These are phyloP conservation scores for Blastomyces gilchristii DNA, from an alignment of 2,329 filamentous ascomycete species.

Conservation along the genomic window DNA sequence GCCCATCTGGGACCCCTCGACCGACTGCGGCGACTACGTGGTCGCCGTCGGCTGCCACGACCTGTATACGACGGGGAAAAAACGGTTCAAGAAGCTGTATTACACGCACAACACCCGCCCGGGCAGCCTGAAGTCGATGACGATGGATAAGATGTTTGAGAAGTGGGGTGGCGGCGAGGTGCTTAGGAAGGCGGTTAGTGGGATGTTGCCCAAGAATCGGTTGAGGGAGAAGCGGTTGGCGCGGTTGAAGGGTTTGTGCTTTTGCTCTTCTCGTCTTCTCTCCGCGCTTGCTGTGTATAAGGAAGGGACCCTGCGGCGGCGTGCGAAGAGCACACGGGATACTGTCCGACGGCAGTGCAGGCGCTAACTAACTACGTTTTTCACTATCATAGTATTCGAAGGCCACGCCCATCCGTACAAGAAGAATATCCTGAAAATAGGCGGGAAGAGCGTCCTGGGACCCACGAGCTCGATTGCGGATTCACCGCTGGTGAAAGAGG, in stretches of 20 bases:
- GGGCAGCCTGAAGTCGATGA: constrained; percentile 75
- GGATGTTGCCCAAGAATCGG: constrained; percentile 97
- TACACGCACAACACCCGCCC: constrained; percentile 89
- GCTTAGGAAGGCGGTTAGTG: constrained; percentile 78
- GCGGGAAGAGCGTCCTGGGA: constrained; percentile 39
- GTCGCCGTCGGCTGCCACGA: constrained; percentile 84
- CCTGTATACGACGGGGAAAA: constrained; percentile 80
- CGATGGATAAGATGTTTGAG: constrained; percentile 87
- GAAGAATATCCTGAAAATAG: constrained; percentile 69
- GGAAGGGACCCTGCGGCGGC: background rate
- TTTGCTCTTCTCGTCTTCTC: background rate
- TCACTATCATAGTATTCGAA: constrained; percentile 59
- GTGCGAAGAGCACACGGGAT: background rate
- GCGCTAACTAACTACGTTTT: constrained; percentile 2
- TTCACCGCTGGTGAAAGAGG: constrained; percentile 28
- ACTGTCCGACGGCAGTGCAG: background rate
- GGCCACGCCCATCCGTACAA: constrained; percentile 86
- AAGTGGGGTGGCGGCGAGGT: constrained; percentile 93
- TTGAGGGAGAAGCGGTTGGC: constrained; percentile 78
- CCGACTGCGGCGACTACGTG: constrained; percentile 98
- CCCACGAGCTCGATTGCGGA: constrained; percentile 20
- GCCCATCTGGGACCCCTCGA: constrained; percentile 92
- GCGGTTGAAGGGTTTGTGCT: constrained; percentile 60
- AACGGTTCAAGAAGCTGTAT: constrained; percentile 89
- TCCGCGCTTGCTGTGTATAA: background rate